A percentile compares a stretch with the other conserved stretches of the same genome.
Evolutionary conservation across 257 asterid genomes (phyloP).

Genomic region (Plantago major): DNA sequence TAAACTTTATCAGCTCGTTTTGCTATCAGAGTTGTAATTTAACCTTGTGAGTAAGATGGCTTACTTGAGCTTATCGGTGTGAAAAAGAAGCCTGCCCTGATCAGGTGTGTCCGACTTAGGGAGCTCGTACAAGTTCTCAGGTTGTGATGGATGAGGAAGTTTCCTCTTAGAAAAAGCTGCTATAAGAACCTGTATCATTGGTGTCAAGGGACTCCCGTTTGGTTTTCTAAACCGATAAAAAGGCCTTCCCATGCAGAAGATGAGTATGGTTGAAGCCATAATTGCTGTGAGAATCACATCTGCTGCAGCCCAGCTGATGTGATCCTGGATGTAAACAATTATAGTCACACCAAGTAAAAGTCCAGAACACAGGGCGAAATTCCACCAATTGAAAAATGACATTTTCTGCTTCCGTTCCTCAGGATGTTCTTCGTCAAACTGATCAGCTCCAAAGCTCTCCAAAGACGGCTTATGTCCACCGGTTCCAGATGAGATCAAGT

Average conservation of each 20-base stretch:
- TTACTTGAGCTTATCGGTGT: constrained; percentile 62
- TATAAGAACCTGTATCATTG: constrained; percentile 55
- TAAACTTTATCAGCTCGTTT: background rate
- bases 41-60: background rate
- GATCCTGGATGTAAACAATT: constrained; percentile 63
- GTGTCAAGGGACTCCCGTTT: constrained; percentile 67
- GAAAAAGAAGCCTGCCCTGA: constrained; percentile 51
- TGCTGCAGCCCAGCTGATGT: constrained; percentile 70
- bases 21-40: background rate
- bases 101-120: constrained; percentile 29
- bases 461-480: constrained; percentile 90
- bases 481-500: constrained; percentile 74
- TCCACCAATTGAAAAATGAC: constrained; percentile 98
- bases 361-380: constrained; percentile 64
- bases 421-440: constrained; percentile 80
- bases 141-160: constrained; percentile 35
- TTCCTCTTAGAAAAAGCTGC: constrained; percentile 69
- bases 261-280: constrained; percentile 38
- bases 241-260: constrained; percentile 55
- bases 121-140: constrained; percentile 56
- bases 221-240: constrained; percentile 58
- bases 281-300: constrained; percentile 52
- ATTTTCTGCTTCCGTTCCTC: constrained; percentile 55
- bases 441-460: constrained; percentile 97
- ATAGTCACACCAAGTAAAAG: constrained; percentile 62